Base-by-base conservation (phyloP, 192 early-diverging fungal genomes). In the Coemansia sp. region DNA sequence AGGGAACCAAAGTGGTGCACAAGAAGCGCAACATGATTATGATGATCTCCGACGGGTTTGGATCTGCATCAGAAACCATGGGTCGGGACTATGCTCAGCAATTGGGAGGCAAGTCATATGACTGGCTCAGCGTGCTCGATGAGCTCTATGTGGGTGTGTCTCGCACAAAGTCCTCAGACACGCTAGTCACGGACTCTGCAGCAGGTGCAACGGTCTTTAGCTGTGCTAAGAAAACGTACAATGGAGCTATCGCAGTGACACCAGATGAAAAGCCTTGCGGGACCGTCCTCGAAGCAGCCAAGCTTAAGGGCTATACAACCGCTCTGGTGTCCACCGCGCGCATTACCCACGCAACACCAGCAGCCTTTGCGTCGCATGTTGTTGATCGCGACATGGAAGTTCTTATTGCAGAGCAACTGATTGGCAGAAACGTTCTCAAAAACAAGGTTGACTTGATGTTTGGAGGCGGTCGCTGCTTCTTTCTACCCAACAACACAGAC, bases 31-130 rank as follows among this genome's bases (percentile, higher is more conserved):
- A 75, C 45, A 53, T 84, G 10, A 78, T 84, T 3, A 61, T 84
- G 22, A 83, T 82, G 77, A 53, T 83, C 6, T 78, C 79, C 1
- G 82, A 84, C 50, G 81, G 81, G 0, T 83, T 84, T 57, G 82
- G 82, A 3, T 45, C 72, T 27, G 66, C 82, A 2, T 79, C 79
- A 2, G 77, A 81, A 38, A 60, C 82, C 8, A 72, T 79, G 56
- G 82, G 79, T 0, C 66, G 81, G 13, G 59, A 58, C 19, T 79
- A 33, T 30, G 33, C 46, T 14, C 56, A 57, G 57, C 60, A 75
- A 24, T 7, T 23, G 13, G 33, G 38, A 1, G 24, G 22, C 5
- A 24, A 42, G 5, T 20, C 35, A 9, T 19, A 19, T 3, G 51
- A 68, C 3, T 54, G 60, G 51, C 38, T 64, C 17, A 63, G 77